Base-by-base conservation (phyloP, 2,329 filamentous ascomycete species). In the Ceratocystis variospora region DNA sequence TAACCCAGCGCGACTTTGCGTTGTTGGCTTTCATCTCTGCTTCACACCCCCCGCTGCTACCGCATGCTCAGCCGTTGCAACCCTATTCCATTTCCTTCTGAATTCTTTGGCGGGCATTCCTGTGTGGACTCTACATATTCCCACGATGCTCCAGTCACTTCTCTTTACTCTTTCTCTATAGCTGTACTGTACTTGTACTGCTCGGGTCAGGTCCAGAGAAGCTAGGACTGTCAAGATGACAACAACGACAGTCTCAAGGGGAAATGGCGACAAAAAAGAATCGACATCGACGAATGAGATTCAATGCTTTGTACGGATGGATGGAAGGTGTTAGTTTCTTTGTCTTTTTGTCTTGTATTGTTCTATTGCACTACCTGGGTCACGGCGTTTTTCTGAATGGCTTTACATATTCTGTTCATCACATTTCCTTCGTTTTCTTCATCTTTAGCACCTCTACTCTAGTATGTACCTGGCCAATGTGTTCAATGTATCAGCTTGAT, bases 371-470 rank as follows among this genome's bases (percentile, higher is more conserved):
- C 66, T 68, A 61, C 63, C 53, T 68, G 63, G 66, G 66, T 68
- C 59, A 68, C 61, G 66, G 66, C 66, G 66, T 68, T 68, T 65
- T 67, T 63, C 50, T 67, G 55, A 67, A 67, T 67, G 66, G 55
- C 63, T 63, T 68, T 63, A 62, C 63, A 68, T 68, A 64, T 66
- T 65, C 61, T 68, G 46, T 63, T 55, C 65, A 53, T 66, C 48
- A 28, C 63, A 63, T 67, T 57, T 25, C 6, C 31, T 65, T 44
- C 5, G 28, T 41, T 53, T 19, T 25, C 7, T 25, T 19, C 25
- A 22, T 53, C n/a, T 8, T 45, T 59, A 15, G 53, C 59, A 8
- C 31, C 15, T 25, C 22, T 46, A 50, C 15, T 25, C 22, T 46
- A 50, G 48, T 10, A 57, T 31, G 53, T 25, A 57, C 28, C 28